Evolutionary conservation across 2,329 filamentous ascomycete species (phyloP).

Genomic region (Sporothrix humicola): DNA sequence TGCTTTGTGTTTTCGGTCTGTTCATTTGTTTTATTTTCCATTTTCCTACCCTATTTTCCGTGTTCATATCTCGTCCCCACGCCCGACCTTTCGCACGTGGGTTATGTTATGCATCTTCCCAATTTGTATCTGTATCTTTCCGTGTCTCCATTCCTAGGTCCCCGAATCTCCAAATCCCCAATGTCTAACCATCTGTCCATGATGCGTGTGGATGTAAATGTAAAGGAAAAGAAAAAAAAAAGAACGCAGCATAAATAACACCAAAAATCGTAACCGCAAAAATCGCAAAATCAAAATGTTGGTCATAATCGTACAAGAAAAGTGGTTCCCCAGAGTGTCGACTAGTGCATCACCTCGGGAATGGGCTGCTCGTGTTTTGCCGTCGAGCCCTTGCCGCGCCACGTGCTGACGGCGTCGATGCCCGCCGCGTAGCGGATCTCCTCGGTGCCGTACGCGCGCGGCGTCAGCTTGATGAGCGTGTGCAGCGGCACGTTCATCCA

Average conservation of each 20-base stretch:
- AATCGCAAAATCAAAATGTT: neutral
- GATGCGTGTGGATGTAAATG: neutral
- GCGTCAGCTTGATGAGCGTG: constrained; percentile 94
- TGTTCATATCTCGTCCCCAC: neutral
- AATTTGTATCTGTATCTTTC: too few relatives aligned
- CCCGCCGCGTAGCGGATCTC: constrained; percentile 87
- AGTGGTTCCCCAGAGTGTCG: neutral
- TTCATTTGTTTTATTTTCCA: neutral
- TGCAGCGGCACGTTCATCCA: constrained; percentile 99
- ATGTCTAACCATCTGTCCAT: constrained; percentile 16
- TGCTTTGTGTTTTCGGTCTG: neutral
- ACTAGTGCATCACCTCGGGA: constrained; percentile 41
- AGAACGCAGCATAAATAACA: neutral
- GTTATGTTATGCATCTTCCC: neutral
- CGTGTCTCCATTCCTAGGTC: too few relatives aligned
- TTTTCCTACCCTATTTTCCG: neutral
- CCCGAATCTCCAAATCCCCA: neutral
- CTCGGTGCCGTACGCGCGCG: constrained; percentile 89
- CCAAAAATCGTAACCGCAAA: neutral
- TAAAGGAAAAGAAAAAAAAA: neutral
- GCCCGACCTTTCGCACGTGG: neutral
- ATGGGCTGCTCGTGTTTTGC: constrained; percentile 79
- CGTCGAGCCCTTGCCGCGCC: constrained; percentile 89
- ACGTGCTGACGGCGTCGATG: constrained; percentile 95
- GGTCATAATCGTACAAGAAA: constrained; percentile 30